phyloP scores from a whole-genome alignment of 2,329 filamentous ascomycete species.

The Pyrenophora seminiperda region DNA sequence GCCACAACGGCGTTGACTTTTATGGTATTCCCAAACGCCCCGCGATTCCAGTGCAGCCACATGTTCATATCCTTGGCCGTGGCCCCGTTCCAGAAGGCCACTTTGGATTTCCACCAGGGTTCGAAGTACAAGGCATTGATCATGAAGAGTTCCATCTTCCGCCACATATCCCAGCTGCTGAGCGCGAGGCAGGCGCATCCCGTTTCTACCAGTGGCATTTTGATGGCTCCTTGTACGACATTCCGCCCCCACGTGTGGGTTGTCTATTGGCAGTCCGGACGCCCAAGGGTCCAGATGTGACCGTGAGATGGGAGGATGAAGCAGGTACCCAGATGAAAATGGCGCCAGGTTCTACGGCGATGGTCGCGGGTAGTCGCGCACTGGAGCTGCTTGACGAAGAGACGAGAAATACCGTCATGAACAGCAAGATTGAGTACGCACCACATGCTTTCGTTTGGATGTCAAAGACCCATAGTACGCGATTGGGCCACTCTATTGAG shows the following conservation, averaged over 20 bases:
- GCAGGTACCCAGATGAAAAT: background rate
- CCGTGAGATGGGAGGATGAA: background rate
- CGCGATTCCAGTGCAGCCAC: constrained; percentile 16
- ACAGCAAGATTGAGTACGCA: constrained; percentile 52
- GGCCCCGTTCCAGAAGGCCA: constrained; percentile 12
- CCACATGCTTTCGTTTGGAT: constrained; percentile 50
- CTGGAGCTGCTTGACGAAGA: background rate
- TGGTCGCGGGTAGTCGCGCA: background rate
- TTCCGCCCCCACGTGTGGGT: background rate
- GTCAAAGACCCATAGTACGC: constrained; percentile 12
- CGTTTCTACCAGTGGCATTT: constrained; percentile 5
- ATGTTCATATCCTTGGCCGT: constrained; percentile 20
- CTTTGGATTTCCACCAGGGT: constrained; percentile 17
- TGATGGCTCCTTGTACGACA: background rate
- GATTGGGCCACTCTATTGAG: constrained; percentile 13
- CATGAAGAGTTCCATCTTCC: constrained; percentile 20
- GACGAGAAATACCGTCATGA: background rate
- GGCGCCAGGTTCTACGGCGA: background rate
- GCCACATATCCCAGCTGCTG: constrained; percentile 11
- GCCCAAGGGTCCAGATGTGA: background rate
- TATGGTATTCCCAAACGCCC: constrained; percentile 17
- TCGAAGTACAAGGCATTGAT: constrained; percentile 19
- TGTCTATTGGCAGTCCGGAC: background rate
- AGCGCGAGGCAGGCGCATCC: constrained; percentile 12
- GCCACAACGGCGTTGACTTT: constrained; percentile 14